Conservation (phyloP, 257 asterid genomes). For the Capsicum rhomboideum region DNA sequence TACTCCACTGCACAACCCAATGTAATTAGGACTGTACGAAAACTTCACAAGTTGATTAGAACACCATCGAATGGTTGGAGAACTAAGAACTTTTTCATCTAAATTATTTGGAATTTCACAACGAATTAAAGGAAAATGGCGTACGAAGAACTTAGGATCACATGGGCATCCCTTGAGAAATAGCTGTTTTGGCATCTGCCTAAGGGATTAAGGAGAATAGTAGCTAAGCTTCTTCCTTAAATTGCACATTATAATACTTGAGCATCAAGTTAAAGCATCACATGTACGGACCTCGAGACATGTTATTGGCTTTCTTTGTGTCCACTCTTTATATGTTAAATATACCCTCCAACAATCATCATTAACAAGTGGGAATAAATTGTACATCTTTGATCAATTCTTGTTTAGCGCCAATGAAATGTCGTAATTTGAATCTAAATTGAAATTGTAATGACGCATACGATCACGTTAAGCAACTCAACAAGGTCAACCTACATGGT, state of each 20-base stretch:
- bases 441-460: not conserved
- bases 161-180: not conserved
- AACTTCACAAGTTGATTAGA: not conserved
- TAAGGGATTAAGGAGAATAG: not conserved
- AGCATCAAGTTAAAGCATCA: not conserved
- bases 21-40: no score
- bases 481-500: not conserved
- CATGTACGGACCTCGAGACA: constrained; percentile 5
- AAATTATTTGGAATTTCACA: not conserved
- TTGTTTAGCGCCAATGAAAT: not conserved
- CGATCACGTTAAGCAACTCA: not conserved
- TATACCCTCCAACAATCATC: no score
- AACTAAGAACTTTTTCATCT: not conserved
- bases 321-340: not conserved
- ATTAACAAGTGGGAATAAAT: no score
- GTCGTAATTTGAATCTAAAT: not conserved
- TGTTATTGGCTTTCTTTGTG: not conserved
- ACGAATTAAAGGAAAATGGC: not conserved
- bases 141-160: not conserved
- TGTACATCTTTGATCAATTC: not conserved
- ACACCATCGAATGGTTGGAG: not conserved
- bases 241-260: not conserved
- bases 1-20: no score
- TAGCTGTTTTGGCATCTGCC: not conserved
- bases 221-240: not conserved